phyloP scores from a whole-genome alignment of 78 protist species.

The Dictyostelium purpureum region DNA sequence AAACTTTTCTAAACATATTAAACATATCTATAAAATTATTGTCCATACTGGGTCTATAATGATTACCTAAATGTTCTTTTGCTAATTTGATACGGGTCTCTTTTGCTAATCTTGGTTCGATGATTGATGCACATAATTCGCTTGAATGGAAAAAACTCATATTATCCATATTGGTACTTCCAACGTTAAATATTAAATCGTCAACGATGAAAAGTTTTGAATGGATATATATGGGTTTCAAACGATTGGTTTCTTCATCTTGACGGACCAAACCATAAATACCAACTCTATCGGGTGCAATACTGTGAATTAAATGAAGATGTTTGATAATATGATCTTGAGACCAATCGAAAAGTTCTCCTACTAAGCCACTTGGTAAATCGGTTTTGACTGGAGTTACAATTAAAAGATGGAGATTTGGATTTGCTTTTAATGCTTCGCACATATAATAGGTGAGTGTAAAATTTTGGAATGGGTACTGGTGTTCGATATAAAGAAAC shows the following conservation, averaged over 20 bases:
- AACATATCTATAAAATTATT: slow-evolving; percentile 53
- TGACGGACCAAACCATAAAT: slow-evolving; percentile 80
- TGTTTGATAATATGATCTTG: slow-evolving; percentile 85
- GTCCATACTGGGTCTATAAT: slow-evolving; percentile 10
- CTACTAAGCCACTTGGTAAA: slow-evolving; percentile 83
- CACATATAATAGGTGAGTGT: slow-evolving; percentile 83
- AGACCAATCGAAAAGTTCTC: slow-evolving; percentile 82
- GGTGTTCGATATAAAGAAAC: slow-evolving; percentile 82
- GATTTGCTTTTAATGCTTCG: slow-evolving; percentile 73
- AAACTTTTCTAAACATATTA: slow-evolving; percentile 42
- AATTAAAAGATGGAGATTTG: slow-evolving; percentile 70
- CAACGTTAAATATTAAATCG: slow-evolving; percentile 61
- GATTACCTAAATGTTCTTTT: slow-evolving; percentile 79
- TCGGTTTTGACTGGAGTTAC: slow-evolving; percentile 84
- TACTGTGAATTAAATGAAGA: slow-evolving; percentile 57
- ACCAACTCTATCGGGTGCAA: slow-evolving; percentile 86
- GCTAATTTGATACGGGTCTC: slow-evolving; percentile 69
- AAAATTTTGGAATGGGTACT: slow-evolving; percentile 86
- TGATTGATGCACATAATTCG: slow-evolving; percentile 55
- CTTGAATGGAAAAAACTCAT: slow-evolving; percentile 80
- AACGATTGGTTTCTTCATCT: slow-evolving; percentile 68
- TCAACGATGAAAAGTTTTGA: slow-evolving; percentile 81
- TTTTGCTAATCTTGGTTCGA: slow-evolving; percentile 52
- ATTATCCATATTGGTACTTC: slow-evolving; percentile 85
- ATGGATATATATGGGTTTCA: slow-evolving; percentile 83